phyloP scores from a whole-genome alignment of 1,284 basidiomycete species.

The Puccinia horiana region DNA sequence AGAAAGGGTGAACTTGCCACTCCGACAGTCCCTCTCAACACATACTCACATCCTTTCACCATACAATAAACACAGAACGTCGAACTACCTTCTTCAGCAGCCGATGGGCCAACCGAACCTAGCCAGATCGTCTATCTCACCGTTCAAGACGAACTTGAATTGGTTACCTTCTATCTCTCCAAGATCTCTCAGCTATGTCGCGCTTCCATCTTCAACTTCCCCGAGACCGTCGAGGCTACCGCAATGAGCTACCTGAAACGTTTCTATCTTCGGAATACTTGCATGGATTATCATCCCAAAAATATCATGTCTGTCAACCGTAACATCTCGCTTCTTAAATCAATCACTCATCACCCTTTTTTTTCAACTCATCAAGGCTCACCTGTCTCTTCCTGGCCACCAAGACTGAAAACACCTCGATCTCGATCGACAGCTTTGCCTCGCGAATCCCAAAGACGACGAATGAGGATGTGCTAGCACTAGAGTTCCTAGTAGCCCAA shows the following conservation, averaged over 20 bases:
- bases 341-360: not conserved
- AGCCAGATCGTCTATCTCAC: slow-evolving; percentile 70
- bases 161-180: slow-evolving; percentile 84
- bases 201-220: slow-evolving; percentile 71
- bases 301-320: slow-evolving; percentile 78
- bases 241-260: slow-evolving; percentile 89
- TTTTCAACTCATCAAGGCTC: slow-evolving; percentile 66
- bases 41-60: slow-evolving; percentile 49
- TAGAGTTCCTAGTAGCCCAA: slow-evolving; percentile 94
- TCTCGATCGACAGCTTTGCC: slow-evolving; percentile 81
- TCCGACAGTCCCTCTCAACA: slow-evolving; percentile 53
- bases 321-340: slow-evolving; percentile 41
- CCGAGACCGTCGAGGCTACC: slow-evolving; percentile 88
- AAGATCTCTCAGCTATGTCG: slow-evolving; percentile 83
- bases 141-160: slow-evolving; percentile 78
- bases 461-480: slow-evolving; percentile 78
- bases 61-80: slow-evolving; percentile 26
- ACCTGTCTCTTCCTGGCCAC: slow-evolving; percentile 92
- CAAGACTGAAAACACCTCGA: slow-evolving; percentile 92
- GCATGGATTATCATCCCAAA: slow-evolving; percentile 99
- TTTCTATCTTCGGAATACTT: slow-evolving; percentile 95
- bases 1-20: slow-evolving; percentile 68
- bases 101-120: slow-evolving; percentile 4
- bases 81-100: not conserved
- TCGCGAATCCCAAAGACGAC: slow-evolving; percentile 71